Conservation (phyloP, 805 yeast species). For the Isabelozyma heimii region DNA sequence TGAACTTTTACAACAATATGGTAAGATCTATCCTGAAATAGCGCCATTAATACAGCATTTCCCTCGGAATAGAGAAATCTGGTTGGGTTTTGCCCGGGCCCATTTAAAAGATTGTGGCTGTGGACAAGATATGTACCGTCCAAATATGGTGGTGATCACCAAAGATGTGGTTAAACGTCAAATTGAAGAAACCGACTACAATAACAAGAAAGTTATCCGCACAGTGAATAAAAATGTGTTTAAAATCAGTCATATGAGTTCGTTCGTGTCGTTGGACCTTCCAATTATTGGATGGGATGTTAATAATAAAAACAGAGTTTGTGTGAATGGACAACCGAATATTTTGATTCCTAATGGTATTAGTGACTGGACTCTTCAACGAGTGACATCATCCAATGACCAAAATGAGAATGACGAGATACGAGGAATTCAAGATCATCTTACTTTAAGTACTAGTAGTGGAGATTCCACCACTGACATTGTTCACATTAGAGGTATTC, state of each 20-base stretch:
- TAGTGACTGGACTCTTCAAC: constrained; percentile 19
- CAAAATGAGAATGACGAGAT: constrained; percentile 3
- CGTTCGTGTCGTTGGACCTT: constrained; percentile 27
- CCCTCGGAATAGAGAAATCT: constrained; percentile 27
- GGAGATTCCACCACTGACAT: constrained; percentile 35
- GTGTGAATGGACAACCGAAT: constrained; percentile 23
- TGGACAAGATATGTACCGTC: constrained; percentile 37
- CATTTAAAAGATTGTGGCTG: constrained; percentile 39
- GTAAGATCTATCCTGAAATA: constrained; percentile 10
- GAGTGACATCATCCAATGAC: constrained; percentile 3
- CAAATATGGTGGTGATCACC: constrained; percentile 31
- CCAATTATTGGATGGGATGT: constrained; percentile 28
- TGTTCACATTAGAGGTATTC: constrained; percentile 31
- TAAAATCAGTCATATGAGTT: constrained; percentile 27
- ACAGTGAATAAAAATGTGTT: constrained; percentile 9
- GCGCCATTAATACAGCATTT: constrained; percentile 9
- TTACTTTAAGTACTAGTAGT: constrained; percentile 35
- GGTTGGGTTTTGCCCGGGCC: constrained; percentile 41
- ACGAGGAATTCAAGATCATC: constrained; percentile 14
- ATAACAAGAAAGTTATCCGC: constrained; percentile 3
- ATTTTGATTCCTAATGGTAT: constrained; percentile 37
- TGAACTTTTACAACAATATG: constrained; percentile 11
- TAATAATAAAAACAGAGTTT: constrained; percentile 18
- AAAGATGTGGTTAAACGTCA: constrained; percentile 8
- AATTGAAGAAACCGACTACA: background rate